A percentile compares a stretch with the other conserved stretches of the same genome.
Conservation (phyloP, 345 rosid species). For the Aegle marmelos region DNA sequence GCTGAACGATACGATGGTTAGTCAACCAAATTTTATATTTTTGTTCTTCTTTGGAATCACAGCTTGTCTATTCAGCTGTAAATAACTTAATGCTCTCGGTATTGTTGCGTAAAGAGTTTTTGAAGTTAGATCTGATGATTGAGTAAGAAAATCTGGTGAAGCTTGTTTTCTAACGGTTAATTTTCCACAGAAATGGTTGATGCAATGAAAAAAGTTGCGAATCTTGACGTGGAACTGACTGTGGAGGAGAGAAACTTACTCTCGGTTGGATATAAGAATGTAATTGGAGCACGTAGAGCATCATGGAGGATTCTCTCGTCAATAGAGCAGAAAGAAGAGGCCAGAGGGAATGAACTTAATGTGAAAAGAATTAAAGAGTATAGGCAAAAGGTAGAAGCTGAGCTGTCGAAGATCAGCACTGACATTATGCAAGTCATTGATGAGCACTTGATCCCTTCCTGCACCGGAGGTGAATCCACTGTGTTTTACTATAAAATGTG, state of each 20-base stretch:
- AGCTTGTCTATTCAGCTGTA: neutral
- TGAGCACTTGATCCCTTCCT: conserved; percentile 65
- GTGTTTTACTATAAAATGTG: conserved; percentile 71
- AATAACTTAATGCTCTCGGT: neutral
- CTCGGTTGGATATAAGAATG: conserved; percentile 60
- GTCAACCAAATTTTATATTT: neutral
- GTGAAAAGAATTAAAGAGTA: conserved; percentile 54
- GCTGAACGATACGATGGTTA: conserved; percentile 58
- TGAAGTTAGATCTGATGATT: neutral
- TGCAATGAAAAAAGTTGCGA: conserved; percentile 51
- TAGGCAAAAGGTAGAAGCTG: conserved; percentile 60
- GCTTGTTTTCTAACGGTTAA: neutral
- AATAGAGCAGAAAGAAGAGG: conserved; percentile 53
- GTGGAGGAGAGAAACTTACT: conserved; percentile 57
- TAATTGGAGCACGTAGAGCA: conserved; percentile 56
- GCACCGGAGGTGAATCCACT: conserved; percentile 53
- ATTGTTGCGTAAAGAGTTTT: neutral
- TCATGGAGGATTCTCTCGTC: conserved; percentile 57
- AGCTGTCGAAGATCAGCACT: conserved; percentile 47
- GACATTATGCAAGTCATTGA: conserved; percentile 61
- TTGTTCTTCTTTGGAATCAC: neutral
- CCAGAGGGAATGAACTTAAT: conserved; percentile 51
- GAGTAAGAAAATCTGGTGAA: neutral
- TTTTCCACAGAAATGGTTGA: conserved; percentile 47
- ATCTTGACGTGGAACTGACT: conserved; percentile 48